Conservation (phyloP, 2,329 filamentous ascomycete genomes). For the Emmonsiellopsis sp. region DNA sequence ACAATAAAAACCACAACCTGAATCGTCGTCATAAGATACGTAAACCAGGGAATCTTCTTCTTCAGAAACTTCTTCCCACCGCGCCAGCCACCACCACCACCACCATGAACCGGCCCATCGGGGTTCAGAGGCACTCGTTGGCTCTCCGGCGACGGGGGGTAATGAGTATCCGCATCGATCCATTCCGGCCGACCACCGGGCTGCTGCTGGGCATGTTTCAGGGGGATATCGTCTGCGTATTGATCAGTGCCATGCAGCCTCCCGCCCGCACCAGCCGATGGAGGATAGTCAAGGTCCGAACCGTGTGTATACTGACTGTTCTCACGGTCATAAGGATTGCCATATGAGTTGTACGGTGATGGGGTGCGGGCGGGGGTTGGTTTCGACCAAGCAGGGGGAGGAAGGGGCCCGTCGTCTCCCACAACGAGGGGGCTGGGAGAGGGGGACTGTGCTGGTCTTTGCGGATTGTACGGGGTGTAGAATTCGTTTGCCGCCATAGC, state of each 20-base stretch:
- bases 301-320: constrained; percentile 29
- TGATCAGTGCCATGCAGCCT: constrained; percentile 21
- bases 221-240: constrained; percentile 35
- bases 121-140: constrained; percentile 16
- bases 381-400: constrained; percentile 5
- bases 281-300: constrained; percentile 25
- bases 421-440: background rate
- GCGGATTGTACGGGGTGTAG: constrained; percentile 7
- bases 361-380: constrained; percentile 6
- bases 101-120: constrained; percentile 8
- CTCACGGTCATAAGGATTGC: constrained; percentile 29
- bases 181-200: constrained; percentile 24
- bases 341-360: constrained; percentile 38
- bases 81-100: constrained; percentile 36
- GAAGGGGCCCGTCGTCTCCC: background rate
- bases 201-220: constrained; percentile 30
- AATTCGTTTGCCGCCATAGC: constrained; percentile 37
- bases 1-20: constrained; percentile 83
- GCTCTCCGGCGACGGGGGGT: constrained; percentile 50
- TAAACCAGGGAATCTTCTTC: constrained; percentile 64
- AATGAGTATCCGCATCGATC: constrained; percentile 35
- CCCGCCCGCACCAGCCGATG: constrained; percentile 14
- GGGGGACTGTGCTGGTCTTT: background rate
- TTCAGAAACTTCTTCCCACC: constrained; percentile 36
- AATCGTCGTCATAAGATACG: constrained; percentile 66